Conservation (phyloP, 768 basidiomycete genomes). For the Plicaturopsis crispa region DNA sequence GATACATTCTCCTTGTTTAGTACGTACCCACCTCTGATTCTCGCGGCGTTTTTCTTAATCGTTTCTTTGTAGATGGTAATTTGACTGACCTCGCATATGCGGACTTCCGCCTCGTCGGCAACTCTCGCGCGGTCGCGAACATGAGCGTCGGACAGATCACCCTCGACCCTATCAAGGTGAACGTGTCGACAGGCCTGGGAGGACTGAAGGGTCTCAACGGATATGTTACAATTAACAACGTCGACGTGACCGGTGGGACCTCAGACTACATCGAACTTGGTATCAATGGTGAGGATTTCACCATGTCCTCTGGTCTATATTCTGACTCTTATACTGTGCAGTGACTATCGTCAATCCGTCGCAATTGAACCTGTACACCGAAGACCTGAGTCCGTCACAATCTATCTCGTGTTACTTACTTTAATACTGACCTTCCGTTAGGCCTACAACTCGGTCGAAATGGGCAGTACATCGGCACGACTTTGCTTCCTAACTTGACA, state of each 20-base stretch:
- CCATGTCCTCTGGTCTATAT: too few relatives aligned
- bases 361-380: conserved; percentile 51
- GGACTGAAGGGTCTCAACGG: conserved; percentile 58
- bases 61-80: conserved; percentile 34
- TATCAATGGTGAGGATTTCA: conserved; percentile 42
- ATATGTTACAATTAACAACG: conserved; percentile 43
- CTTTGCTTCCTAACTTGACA: conserved; percentile 51
- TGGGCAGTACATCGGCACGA: conserved; percentile 48
- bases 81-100: conserved; percentile 42
- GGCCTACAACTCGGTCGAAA: conserved; percentile 51
- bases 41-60: conserved; percentile 1
- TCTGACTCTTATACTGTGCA: conserved; percentile 12
- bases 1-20: conserved; percentile 51
- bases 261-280: conserved; percentile 47
- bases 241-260: conserved; percentile 65
- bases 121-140: conserved; percentile 52
- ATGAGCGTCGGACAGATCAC: conserved; percentile 58
- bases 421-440: conserved; percentile 13
- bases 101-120: conserved; percentile 51
- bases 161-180: conserved; percentile 65
- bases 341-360: conserved; percentile 65
- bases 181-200: conserved; percentile 52
- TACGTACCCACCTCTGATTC: conserved; percentile 21
- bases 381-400: conserved; percentile 55
- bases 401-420: not conserved